Evolutionary conservation across 2,329 filamentous ascomycete species (phyloP), one percentile per base, ranked within the genome.

Genomic region (Annulohypoxylon truncatum): DNA sequence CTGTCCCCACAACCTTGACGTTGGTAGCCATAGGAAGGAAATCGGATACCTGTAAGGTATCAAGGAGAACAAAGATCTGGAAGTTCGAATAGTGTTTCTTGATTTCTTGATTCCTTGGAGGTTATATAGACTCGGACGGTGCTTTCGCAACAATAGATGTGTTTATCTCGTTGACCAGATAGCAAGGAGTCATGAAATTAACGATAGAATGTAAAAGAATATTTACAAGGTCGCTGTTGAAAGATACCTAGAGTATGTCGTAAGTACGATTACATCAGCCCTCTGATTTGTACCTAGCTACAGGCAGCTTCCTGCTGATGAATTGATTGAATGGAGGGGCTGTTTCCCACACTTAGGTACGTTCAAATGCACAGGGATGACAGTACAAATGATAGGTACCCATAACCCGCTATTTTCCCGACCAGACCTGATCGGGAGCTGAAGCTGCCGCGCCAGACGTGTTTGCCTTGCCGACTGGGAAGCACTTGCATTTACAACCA

Each of bases 1-100:
- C 89, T 38, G 91, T 89, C 77, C 95, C 90, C 70, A 97, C 90
- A 56, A 98, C 93, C 72, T 94, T 91, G 63, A 98, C 93, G 77
- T 96, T 92, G 56, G 94, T 91, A 71, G 93, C 89, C 93, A 97
- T 97, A 35, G 40, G 60, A 47, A 46, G 46, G 29, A 52, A 46
- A 40, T 38, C 56, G 4, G 46, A 40, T 15, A 33, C 24, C 31
- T 55, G 2, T 13, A n/a, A 47, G 20, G 47, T 57, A 28, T 40
- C 20, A 18, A 28, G 20, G 13, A 29, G 47, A 46, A 61, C 7
- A 46, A 24, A 48, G 29, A 35, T 38, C 35, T 26, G 28, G 29
- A 15, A 12, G 38, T 13, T 33, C 8, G 46, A 29, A 2, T 18
- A 29, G 29, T 2, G 40, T 31, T 42, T 48, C 38, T 29, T 31